Evolutionary conservation across 495 filamentous ascomycete genomes (phyloP).

Genomic region (Staphylotrichum longicolle): DNA sequence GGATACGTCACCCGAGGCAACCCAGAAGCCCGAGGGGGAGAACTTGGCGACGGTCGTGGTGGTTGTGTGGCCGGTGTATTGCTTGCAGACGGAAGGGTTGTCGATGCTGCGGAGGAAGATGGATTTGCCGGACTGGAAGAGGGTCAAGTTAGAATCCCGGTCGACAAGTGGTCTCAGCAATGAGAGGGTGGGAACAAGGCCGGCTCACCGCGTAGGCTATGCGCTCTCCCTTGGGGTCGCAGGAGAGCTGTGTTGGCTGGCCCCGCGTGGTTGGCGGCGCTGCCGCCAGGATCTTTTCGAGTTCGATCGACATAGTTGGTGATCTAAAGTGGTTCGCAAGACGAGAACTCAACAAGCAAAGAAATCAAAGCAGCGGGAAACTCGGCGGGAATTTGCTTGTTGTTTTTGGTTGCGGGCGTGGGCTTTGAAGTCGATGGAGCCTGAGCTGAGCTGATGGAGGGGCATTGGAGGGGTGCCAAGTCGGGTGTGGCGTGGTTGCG

Average conservation of each 20-base stretch:
- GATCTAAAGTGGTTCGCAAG: background rate
- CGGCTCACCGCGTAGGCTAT: constrained; percentile 85
- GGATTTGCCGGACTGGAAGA: constrained; percentile 81
- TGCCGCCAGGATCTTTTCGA: constrained; percentile 56
- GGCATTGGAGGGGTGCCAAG: constrained; percentile 20
- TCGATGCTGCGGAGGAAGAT: constrained; percentile 93
- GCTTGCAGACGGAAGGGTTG: constrained; percentile 72
- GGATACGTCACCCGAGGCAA: constrained; percentile 87
- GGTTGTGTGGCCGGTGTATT: constrained; percentile 88
- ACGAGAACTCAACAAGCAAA: background rate
- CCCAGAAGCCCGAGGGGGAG: constrained; percentile 89
- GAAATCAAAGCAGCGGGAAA: background rate
- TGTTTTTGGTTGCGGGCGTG: constrained; percentile 5
- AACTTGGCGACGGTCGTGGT: constrained; percentile 90
- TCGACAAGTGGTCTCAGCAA: no score
- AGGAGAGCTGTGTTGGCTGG: constrained; percentile 84
- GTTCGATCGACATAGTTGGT: constrained; percentile 48
- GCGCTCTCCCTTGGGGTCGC: constrained; percentile 86
- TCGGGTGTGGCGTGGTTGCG: constrained; percentile 29
- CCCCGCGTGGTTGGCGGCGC: constrained; percentile 79
- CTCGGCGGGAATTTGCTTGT: background rate
- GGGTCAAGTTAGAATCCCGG: background rate
- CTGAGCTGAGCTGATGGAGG: constrained; percentile 9
- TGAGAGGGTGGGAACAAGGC: background rate
- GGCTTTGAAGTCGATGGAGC: constrained; percentile 9